These are phyloP conservation scores for Torulaspora delbrueckii DNA, from an alignment of 805 yeast species.

Conservation along the genomic window DNA sequence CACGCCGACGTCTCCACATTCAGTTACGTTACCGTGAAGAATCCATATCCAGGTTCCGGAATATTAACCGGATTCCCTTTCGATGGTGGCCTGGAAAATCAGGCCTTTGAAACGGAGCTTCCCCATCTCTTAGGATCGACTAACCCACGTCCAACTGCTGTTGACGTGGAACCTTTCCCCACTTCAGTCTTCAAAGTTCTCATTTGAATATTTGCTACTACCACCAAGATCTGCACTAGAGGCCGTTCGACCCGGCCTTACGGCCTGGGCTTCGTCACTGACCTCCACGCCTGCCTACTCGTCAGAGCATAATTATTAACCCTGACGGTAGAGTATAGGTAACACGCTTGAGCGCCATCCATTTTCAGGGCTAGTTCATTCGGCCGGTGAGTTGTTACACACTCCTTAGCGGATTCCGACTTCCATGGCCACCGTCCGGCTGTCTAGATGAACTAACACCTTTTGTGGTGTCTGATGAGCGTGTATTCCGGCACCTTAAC, in stretches of 20 bases:
- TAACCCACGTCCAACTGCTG: constrained; percentile 42
- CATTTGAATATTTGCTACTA: constrained; percentile 41
- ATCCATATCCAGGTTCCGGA: constrained; percentile 43
- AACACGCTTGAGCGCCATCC: constrained; percentile 41
- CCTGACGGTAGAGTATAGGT: constrained; percentile 41
- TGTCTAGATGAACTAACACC: constrained; percentile 43
- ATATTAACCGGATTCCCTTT: constrained; percentile 43
- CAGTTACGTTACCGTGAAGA: constrained; percentile 41
- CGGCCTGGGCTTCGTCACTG: constrained; percentile 41
- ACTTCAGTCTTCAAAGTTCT: constrained; percentile 42
- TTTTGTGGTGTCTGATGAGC: constrained; percentile 44
- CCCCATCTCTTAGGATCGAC: constrained; percentile 42
- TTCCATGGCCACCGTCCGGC: constrained; percentile 53
- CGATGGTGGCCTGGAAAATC: constrained; percentile 38
- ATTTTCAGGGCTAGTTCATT: constrained; percentile 44
- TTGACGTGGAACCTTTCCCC: constrained; percentile 42
- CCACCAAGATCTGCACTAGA: constrained; percentile 43
- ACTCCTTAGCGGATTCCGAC: constrained; percentile 54
- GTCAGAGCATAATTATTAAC: constrained; percentile 36
- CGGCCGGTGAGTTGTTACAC: constrained; percentile 51
- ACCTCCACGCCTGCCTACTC: constrained; percentile 43
- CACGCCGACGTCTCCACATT: constrained; percentile 41
- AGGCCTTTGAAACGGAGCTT: constrained; percentile 38
- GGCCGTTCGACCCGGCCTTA: constrained; percentile 41
- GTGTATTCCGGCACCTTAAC: constrained; percentile 42